Base-by-base conservation (phyloP, 805 yeast genomes). In the Maudiozyma turicensis region DNA sequence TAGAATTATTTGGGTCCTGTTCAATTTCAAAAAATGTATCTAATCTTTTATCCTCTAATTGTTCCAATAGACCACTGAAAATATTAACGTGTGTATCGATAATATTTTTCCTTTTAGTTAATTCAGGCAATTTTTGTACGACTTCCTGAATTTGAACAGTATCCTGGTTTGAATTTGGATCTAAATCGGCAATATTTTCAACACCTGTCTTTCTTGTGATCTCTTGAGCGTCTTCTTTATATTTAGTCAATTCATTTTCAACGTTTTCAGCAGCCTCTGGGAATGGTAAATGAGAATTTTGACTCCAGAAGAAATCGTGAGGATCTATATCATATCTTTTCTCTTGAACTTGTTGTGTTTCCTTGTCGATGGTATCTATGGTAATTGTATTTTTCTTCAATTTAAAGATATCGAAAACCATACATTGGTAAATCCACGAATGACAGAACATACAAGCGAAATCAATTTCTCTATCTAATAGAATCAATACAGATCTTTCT, bases 261-360 rank as follows among this genome's bases (percentile, higher is more conserved):
- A 95, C 95, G 66, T 87, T 87, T 65, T 93, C 99, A 34, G 95
- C 99, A n/a, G 95, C 98, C 63, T 91, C 97, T 1, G 99, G 99
- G 72, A 93, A 93, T 38, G 99, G 98, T 50, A 87, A 70, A 46
- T 84, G 84, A 10, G 95, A 75, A 67, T 93, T 90, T 52, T 76
- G 74, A 53, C 68, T 71, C 99, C 99, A 93, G 69, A 93, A 93
- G 63, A 86, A 86, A 70, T 93, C 99, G 50, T 79, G 78, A 31
- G 96, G 96, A 59, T 91, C 99, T 43, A 93, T 76, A 63, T 93
- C 99, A 64, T 84, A 85, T 52, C 79, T 76, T 55, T 82, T 82
- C 37, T 68, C 66, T n/a, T 65, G 65, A 8, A 68, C 60, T 34
- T 37, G 41, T 10, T 40, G 29, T 4, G 35, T n/a, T 9, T 44